Base-by-base conservation (phyloP, 108 stramenopile species). In the Aurantiochytrium sp. region DNA sequence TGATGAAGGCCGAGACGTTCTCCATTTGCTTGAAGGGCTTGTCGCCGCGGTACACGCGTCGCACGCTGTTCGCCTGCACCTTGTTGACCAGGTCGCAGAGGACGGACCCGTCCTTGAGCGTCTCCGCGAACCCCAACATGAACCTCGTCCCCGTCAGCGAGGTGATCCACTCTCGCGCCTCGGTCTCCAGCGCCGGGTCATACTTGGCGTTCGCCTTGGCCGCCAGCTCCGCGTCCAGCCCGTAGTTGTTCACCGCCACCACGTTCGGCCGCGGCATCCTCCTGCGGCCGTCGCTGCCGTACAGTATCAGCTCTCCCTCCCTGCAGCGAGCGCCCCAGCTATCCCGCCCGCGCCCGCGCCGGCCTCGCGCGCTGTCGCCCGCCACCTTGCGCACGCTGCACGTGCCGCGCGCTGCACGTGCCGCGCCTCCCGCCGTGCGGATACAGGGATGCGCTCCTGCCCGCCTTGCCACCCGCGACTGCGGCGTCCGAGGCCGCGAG, bases 11-110 rank as follows among this genome's bases (percentile, higher is more conserved):
- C 23, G 59, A 57, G 29, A 93, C 60, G 53, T 93, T 92, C 72
- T 93, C 92, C 92, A 93, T 93, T 60, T 91, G 92, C 89, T 92
- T 92, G 72, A 93, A 93, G 4, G 92, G 92, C 92, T 91, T 89
- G 87, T 72, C 21, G 23, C 44, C 58, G 59, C 90, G 90, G 44
- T 91, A 89, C 18, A 47, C 83, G 29, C 64, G 87, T 10, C 60
- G 60, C 23, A 92, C 73, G 43, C 89, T 25, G 47, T 90, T 90
- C 12, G 91, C 91, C 44, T 88, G 58, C 83, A 92, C 90, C 29
- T 10, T 55, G 69, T 92, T 92, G 53, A 91, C 87, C 35, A 92
- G 91, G 45, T 88, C 8, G 91, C 91, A 91, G 47, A 92, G 88
- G 49, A 60, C 19, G 0, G 51, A n/a, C 23, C 91, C 91, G 64